Conservation (phyloP, 1,139 yeast genomes). For the Suhomyces taliae region DNA sequence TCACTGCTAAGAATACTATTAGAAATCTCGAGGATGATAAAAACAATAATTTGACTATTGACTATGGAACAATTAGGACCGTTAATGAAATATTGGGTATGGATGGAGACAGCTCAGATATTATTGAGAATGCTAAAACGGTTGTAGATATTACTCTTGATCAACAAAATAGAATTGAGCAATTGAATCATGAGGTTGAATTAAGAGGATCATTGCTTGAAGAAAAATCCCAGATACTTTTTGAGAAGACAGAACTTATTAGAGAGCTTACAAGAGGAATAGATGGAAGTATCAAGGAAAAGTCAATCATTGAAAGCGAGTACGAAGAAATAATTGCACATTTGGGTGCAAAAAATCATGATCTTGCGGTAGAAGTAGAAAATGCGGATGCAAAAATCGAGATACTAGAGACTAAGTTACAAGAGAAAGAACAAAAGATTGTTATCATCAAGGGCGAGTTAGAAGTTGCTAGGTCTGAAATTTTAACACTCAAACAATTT, state of each 20-base stretch:
- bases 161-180: not conserved
- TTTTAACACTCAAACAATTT: not conserved
- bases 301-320: not conserved
- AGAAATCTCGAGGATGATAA: not conserved
- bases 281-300: conserved; percentile 1
- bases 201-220: not conserved
- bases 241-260: not conserved
- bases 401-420: not conserved
- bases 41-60: no score
- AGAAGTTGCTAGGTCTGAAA: not conserved
- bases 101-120: not conserved
- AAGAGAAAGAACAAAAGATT: not conserved
- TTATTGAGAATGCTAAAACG: not conserved
- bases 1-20: not conserved
- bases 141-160: not conserved
- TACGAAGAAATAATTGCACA: not conserved
- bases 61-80: no score
- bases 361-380: not conserved
- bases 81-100: not conserved
- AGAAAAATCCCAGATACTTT: not conserved
- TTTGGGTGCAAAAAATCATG: not conserved
- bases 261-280: not conserved
- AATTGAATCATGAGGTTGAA: not conserved
- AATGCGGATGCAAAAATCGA: not conserved
- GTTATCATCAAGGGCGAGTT: not conserved